Percentiles rank a stretch among this genome's conserved stretches.
phyloP scores from a whole-genome alignment of 2,329 filamentous ascomycete genomes.

The Aulographum hederae region DNA sequence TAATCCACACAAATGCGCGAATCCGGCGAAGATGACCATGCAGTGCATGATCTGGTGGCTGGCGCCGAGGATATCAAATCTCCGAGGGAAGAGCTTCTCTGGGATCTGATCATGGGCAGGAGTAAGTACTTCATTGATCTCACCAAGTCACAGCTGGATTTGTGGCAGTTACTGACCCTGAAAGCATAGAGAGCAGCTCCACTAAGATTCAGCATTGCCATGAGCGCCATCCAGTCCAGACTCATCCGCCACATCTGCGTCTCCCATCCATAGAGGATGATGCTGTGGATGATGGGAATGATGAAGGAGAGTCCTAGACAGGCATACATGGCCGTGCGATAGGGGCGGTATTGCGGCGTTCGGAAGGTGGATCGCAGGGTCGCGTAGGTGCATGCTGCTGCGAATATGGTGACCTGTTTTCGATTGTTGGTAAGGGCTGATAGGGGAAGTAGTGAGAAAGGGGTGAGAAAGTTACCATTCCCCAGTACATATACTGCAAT shows the following conservation, averaged over 20 bases:
- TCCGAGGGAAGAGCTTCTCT: slow-evolving; percentile 58
- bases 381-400: too few species aligned
- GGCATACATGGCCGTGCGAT: slow-evolving; percentile 80
- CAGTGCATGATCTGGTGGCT: slow-evolving; percentile 96
- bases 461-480: too few species aligned
- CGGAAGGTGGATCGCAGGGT: not conserved
- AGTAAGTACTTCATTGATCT: too few species aligned
- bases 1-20: slow-evolving; percentile 65
- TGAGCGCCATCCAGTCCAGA: slow-evolving; percentile 42
- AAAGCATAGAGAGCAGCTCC: slow-evolving; percentile 74
- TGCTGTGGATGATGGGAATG: slow-evolving; percentile 64
- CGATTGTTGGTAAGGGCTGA: too few species aligned
- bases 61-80: slow-evolving; percentile 78
- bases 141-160: too few species aligned
- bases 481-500: slow-evolving; percentile 55
- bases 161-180: too few species aligned
- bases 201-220: slow-evolving; percentile 36
- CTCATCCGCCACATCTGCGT: slow-evolving; percentile 25
- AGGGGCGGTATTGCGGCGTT: slow-evolving; percentile 48
- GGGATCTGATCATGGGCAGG: slow-evolving; percentile 73
- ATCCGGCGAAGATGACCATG: slow-evolving; percentile 66
- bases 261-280: slow-evolving; percentile 46
- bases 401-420: too few species aligned
- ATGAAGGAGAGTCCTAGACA: slow-evolving; percentile 69
- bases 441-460: too few species aligned